Base-by-base conservation (phyloP, 2,329 filamentous ascomycete species). In the Epichloe baconii region DNA sequence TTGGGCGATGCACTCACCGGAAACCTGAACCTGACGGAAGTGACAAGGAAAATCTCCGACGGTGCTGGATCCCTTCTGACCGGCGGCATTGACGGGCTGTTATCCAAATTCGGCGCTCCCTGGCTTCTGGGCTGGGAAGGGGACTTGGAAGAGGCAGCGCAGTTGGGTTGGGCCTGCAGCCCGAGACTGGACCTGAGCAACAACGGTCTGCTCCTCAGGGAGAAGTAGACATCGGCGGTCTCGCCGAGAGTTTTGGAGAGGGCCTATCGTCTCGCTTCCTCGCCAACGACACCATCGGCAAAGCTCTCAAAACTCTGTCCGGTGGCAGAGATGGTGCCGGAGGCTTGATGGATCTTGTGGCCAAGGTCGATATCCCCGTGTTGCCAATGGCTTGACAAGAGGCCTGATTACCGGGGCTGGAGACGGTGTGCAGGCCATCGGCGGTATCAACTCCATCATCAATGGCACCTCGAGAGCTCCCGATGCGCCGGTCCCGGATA, bases 371-470 rank as follows among this genome's bases (percentile, higher is more conserved):
- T 47, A 26, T 66, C 3, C 54, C 14, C 58, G 56, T n/a, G 58
- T 64, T 1, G 66, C 64, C 5, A 62, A 64, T 49, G 67, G 66
- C 10, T 60, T 68, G 19, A 65, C 64, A 0, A 57, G 66, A 34
- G 67, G 67, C 0, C 54, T 70, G 2, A 37, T 70, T 0, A 60
- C 64, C 26, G 67, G 67, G n/a, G 63, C 61, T 0, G 61, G 61
- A 3, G 64, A 66, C 34, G 62, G 62, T 4, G 58, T 69, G 17
- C 54, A 62, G 46, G 58, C 57, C 17, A 59, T 66, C 48, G 64
- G 65, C 8, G 65, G 65, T 17, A 50, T 67, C 21, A 53, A 63
- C 43, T 60, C 64, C 7, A 26, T 67, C 15, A 54, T 67, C 47
- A 59, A 60, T 34, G 64, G 63, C 36, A 64, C 55, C 3, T 53